phyloP scores from a whole-genome alignment of 768 basidiomycete species.

The Russula earlei region DNA sequence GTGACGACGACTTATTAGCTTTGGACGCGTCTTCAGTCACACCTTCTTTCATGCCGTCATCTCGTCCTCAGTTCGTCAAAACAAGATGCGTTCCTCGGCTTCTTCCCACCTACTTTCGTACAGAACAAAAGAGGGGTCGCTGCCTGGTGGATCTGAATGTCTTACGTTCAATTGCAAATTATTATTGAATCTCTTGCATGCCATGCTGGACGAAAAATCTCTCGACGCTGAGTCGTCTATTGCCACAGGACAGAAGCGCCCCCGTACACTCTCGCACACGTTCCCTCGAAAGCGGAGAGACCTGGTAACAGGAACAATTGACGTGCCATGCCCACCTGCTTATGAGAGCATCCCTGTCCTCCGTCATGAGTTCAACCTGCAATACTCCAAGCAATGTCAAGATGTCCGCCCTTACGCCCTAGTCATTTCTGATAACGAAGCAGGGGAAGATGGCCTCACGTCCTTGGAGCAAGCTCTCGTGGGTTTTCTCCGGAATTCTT shows the following conservation, averaged over 20 bases:
- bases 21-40: background rate
- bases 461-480: constrained; percentile 10
- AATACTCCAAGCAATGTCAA: constrained; percentile 3
- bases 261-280: background rate
- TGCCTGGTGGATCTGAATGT: background rate
- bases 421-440: constrained; percentile 13
- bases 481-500: constrained; percentile 4
- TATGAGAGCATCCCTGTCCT: constrained; percentile 9
- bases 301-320: background rate
- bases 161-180: constrained; percentile 5
- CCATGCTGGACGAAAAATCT: background rate
- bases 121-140: background rate
- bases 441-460: constrained; percentile 1
- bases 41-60: background rate
- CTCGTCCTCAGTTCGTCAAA: background rate
- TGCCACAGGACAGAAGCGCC: constrained; percentile 10
- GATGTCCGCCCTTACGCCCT: background rate
- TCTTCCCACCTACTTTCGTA: constrained; percentile 11
- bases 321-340: background rate
- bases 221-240: background rate
- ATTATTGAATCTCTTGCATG: constrained; percentile 4
- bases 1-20: constrained; percentile 1
- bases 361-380: constrained; percentile 14
- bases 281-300: constrained; percentile 2
- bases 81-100: constrained; percentile 9